Evolutionary conservation across 768 basidiomycete genomes (phyloP).

Genomic region (Coprinellus aureogranulatus): DNA sequence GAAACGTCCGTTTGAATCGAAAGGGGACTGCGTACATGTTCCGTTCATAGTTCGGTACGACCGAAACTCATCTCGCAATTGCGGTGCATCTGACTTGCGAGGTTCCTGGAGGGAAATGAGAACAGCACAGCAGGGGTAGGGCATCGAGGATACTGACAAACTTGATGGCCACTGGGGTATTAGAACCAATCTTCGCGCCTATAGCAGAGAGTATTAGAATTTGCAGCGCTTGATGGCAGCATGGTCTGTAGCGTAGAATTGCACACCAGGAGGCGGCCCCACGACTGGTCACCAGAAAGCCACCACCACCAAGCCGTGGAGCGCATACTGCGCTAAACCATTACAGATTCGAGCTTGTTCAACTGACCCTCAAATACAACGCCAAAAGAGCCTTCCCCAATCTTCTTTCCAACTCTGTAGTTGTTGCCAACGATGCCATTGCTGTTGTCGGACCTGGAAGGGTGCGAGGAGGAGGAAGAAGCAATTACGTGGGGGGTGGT

Average conservation of each 20-base stretch:
- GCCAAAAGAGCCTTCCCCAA: constrained; percentile 98
- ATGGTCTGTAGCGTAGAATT: not conserved
- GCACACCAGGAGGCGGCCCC: not conserved
- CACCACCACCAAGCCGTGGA: not conserved
- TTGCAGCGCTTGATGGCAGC: not conserved
- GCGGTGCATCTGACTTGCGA: constrained; percentile 96
- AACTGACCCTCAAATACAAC: constrained; percentile 90
- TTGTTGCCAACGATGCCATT: constrained; percentile 79
- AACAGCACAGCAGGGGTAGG: constrained; percentile 5
- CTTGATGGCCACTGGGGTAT: constrained; percentile 92
- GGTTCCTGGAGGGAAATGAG: constrained; percentile 60
- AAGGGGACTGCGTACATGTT: constrained; percentile 61
- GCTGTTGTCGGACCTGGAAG: constrained; percentile 59
- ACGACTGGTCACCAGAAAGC: not conserved
- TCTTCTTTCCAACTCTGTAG: constrained; percentile 95
- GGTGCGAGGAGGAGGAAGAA: constrained; percentile 68
- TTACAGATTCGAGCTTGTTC: not conserved
- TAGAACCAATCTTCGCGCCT: constrained; percentile 86
- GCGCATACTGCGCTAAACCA: not conserved
- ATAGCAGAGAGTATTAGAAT: not conserved
- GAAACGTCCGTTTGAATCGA: constrained; percentile 1
- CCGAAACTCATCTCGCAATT: constrained; percentile 94
- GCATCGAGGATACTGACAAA: constrained; percentile 62
- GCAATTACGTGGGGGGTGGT: constrained; percentile 83
- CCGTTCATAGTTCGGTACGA: constrained; percentile 94